Evolutionary conservation across 108 stramenopile genomes (phyloP).

Genomic region (Conticribra weissflogii): DNA sequence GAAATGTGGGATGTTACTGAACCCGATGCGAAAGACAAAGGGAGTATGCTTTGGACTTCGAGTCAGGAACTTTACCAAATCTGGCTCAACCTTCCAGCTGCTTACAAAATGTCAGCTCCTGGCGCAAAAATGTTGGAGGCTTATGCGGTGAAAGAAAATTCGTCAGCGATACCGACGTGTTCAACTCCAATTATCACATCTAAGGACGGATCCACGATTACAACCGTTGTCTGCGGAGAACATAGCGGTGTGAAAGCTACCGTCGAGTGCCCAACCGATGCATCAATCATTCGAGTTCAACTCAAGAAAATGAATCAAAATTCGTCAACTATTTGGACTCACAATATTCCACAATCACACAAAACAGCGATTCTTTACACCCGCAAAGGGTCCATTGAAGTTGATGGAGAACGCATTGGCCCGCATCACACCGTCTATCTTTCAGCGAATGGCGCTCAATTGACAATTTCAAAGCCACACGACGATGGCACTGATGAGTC

Average conservation of each 20-base stretch:
- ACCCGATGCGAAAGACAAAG: constrained; percentile 20
- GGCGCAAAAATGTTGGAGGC: constrained; percentile 49
- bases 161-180: neutral
- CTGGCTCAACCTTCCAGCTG: constrained; percentile 79
- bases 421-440: constrained; percentile 65
- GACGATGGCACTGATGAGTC: constrained; percentile 31
- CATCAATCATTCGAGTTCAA: constrained; percentile 66
- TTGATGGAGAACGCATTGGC: constrained; percentile 31
- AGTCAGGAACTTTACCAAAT: constrained; percentile 83
- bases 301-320: constrained; percentile 36
- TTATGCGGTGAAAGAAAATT: constrained; percentile 3
- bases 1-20: constrained; percentile 84
- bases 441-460: constrained; percentile 32
- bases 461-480: constrained; percentile 29
- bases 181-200: constrained; percentile 30
- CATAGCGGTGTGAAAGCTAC: constrained; percentile 43
- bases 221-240: constrained; percentile 58
- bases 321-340: constrained; percentile 48
- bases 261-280: constrained; percentile 53
- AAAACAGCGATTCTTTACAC: constrained; percentile 75
- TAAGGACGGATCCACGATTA: constrained; percentile 34
- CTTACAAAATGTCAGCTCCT: constrained; percentile 60
- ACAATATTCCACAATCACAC: constrained; percentile 44
- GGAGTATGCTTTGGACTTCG: constrained; percentile 20
- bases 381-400: constrained; percentile 55